Percentiles rank a stretch among this genome's conserved stretches.
These are phyloP conservation scores for Zymoseptoria crescenta DNA, from an alignment of 2,329 filamentous ascomycete genomes.

Conservation along the genomic window DNA sequence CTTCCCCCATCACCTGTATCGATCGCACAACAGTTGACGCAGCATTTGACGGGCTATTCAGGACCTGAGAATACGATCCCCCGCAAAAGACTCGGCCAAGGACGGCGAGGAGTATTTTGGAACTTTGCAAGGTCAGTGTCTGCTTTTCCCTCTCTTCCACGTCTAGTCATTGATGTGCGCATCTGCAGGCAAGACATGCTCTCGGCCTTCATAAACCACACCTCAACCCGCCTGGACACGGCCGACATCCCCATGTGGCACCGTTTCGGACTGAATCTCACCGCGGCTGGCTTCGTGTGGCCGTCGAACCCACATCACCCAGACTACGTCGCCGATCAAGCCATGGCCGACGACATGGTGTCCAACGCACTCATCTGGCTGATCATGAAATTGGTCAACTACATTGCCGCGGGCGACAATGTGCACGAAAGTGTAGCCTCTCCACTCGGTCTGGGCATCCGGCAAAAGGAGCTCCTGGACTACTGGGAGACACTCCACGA, in stretches of 20 bases:
- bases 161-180: background rate
- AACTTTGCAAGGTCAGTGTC: slow-evolving; percentile 45
- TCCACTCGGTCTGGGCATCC: slow-evolving; percentile 38
- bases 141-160: too few relatives aligned
- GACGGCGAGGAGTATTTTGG: slow-evolving; percentile 56
- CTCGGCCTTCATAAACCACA: slow-evolving; percentile 56
- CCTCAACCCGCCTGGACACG: slow-evolving; percentile 53
- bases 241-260: slow-evolving; percentile 57
- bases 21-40: slow-evolving; percentile 16
- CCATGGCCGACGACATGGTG: slow-evolving; percentile 56
- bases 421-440: slow-evolving; percentile 31
- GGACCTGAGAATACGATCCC: slow-evolving; percentile 1
- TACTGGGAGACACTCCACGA: slow-evolving; percentile 49
- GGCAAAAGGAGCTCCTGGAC: slow-evolving; percentile 43
- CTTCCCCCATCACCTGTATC: slow-evolving; percentile 33
- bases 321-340: slow-evolving; percentile 33
- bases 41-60: slow-evolving; percentile 10
- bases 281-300: slow-evolving; percentile 45
- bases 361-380: slow-evolving; percentile 60
- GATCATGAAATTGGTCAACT: slow-evolving; percentile 58
- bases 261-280: slow-evolving; percentile 53
- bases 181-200: slow-evolving; percentile 52
- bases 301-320: slow-evolving; percentile 41
- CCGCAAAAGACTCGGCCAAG: slow-evolving; percentile 41
- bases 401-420: slow-evolving; percentile 51